phyloP scores from a whole-genome alignment of 108 stramenopile species.

The Conticribra guillardii region DNA sequence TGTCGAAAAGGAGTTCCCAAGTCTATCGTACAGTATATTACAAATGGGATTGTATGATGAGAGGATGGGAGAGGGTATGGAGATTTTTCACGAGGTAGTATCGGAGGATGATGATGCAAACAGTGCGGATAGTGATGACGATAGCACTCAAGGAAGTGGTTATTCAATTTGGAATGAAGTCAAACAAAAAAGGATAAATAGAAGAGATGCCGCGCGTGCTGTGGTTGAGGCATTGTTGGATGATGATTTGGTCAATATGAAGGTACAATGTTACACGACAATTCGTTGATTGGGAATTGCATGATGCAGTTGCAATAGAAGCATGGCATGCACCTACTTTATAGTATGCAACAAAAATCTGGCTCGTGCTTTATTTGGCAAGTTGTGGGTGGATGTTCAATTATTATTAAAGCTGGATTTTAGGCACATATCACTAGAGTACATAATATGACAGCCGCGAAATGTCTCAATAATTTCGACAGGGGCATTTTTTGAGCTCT shows the following conservation, averaged over 20 bases:
- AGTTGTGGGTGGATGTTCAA: no score
- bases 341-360: no score
- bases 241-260: conserved; percentile 60
- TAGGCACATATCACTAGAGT: no score
- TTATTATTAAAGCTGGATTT: no score
- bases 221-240: conserved; percentile 71
- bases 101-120: conserved; percentile 29
- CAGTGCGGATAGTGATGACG: conserved; percentile 29
- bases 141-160: background rate
- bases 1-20: conserved; percentile 60
- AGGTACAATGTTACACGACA: conserved; percentile 57
- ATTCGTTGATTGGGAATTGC: conserved; percentile 8
- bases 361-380: no score
- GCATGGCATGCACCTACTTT: no score
- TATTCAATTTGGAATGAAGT: conserved; percentile 20
- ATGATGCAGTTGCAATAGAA: no score
- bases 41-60: conserved; percentile 84
- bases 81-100: conserved; percentile 33
- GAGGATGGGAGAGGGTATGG: conserved; percentile 70
- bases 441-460: no score
- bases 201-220: conserved; percentile 83
- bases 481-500: no score
- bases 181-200: conserved; percentile 65
- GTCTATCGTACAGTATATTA: conserved; percentile 56
- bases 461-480: no score